phyloP scores from a whole-genome alignment of 345 rosid species.

The Zanthoxylum bungeanum region DNA sequence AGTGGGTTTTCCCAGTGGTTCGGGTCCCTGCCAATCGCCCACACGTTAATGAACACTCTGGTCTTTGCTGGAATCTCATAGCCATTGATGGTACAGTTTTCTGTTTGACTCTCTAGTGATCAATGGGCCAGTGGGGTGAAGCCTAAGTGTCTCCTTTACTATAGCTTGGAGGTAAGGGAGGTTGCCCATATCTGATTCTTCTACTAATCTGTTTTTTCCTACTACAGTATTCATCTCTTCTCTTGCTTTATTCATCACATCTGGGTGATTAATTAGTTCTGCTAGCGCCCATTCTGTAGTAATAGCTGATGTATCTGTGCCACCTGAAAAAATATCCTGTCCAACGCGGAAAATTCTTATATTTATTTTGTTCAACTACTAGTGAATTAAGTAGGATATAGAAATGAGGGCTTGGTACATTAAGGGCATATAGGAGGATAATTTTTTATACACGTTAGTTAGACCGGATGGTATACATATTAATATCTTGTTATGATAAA shows the following conservation, averaged over 20 bases:
- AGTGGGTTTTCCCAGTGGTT: conserved; percentile 59
- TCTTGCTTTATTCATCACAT: conserved; percentile 42
- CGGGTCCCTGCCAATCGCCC: conserved; percentile 62
- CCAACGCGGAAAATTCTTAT: too few species aligned
- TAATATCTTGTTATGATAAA: too few species aligned
- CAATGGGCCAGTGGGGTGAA: conserved; percentile 70
- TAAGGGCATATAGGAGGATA: too few species aligned
- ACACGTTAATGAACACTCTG: conserved; percentile 42
- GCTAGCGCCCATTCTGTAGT: conserved; percentile 63
- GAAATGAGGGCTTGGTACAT: too few species aligned
- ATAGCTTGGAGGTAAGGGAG: conserved; percentile 67
- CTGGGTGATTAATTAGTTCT: conserved; percentile 61
- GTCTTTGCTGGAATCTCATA: conserved; percentile 52
- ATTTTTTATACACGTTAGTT: too few species aligned
- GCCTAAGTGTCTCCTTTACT: too few species aligned
- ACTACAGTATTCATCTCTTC: conserved; percentile 45
- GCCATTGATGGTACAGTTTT: conserved; percentile 35
- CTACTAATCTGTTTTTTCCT: conserved; percentile 40
- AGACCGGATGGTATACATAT: too few species aligned
- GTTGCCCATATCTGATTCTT: conserved; percentile 56
- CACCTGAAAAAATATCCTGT: conserved; percentile 60
- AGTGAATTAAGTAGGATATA: too few species aligned
- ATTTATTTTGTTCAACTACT: background rate
- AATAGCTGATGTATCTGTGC: conserved; percentile 62
- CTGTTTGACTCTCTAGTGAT: conserved; percentile 49